phyloP scores from a whole-genome alignment of 768 basidiomycete genomes.

The Glaciozyma martinii region DNA sequence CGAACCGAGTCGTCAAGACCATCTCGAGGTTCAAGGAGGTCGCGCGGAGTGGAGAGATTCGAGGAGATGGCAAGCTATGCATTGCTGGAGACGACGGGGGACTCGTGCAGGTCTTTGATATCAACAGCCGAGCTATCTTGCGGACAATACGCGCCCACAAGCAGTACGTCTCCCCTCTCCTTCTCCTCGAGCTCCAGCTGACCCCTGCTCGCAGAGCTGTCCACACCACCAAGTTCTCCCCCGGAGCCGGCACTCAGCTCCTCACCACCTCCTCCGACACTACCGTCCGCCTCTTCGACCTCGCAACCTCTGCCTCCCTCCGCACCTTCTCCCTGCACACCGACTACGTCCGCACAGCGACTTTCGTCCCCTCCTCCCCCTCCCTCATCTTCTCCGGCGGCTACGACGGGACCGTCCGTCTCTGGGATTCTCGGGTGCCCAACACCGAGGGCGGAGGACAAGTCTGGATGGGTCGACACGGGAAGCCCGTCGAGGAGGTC shows the following conservation, averaged over 20 bases:
- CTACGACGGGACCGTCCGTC: conserved; percentile 80
- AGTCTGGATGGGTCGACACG: conserved; percentile 61
- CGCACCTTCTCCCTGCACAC: conserved; percentile 76
- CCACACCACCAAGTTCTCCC: conserved; percentile 86
- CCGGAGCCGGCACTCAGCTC: conserved; percentile 62
- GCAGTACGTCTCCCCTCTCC: conserved; percentile 46
- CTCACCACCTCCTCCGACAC: conserved; percentile 95
- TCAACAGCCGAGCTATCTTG: conserved; percentile 84
- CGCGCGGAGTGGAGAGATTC: conserved; percentile 76
- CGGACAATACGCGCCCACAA: conserved; percentile 87
- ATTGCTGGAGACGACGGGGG: conserved; percentile 94
- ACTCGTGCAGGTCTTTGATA: conserved; percentile 81
- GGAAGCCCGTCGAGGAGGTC: conserved; percentile 78
- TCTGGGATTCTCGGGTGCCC: conserved; percentile 64
- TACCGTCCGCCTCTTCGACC: conserved; percentile 87
- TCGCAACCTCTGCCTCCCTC: conserved; percentile 64
- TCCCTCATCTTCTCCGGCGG: conserved; percentile 82
- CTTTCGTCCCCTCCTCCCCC: conserved; percentile 72
- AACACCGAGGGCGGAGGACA: conserved; percentile 60
- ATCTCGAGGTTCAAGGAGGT: conserved; percentile 96
- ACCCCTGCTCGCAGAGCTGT: conserved; percentile 51
- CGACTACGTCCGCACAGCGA: conserved; percentile 92
- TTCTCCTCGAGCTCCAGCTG: not conserved
- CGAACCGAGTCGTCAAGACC: conserved; percentile 91
- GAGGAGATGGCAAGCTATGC: conserved; percentile 86